Evolutionary conservation across 106 monocot species (phyloP).

Genomic region (Vanilla planifolia): DNA sequence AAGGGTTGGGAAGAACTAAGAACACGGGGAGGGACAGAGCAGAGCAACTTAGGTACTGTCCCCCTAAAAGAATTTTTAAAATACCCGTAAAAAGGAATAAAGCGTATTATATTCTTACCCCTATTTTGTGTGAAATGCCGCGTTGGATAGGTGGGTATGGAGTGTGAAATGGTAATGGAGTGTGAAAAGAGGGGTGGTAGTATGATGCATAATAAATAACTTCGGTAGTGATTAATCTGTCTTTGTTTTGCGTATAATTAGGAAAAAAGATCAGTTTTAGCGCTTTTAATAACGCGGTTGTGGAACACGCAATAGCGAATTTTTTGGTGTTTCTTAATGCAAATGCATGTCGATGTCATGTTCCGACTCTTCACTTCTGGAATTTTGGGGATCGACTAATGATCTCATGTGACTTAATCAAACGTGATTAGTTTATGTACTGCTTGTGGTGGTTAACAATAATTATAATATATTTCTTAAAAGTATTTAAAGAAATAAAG

Average conservation of each 20-base stretch:
- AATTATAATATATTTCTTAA: too few relatives aligned
- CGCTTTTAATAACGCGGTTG: background rate
- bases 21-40: background rate
- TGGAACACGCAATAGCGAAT: background rate
- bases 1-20: background rate
- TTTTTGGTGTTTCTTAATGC: background rate
- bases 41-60: background rate
- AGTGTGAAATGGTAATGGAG: background rate
- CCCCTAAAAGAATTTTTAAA: constrained; percentile 7
- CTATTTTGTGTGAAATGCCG: background rate
- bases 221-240: background rate
- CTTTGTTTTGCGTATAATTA: background rate
- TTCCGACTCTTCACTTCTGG: too few relatives aligned
- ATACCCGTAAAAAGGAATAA: background rate
- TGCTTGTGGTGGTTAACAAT: too few relatives aligned
- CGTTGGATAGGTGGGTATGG: background rate
- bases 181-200: background rate
- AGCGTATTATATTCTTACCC: constrained; percentile 2
- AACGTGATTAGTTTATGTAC: background rate
- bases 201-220: background rate
- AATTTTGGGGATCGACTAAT: background rate
- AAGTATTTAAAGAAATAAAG: too few relatives aligned
- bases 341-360: background rate
- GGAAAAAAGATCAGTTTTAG: background rate
- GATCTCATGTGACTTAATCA: background rate